phyloP scores from a whole-genome alignment of 371 early-diverging fungal species.

The Apophysomyces ossiformis region DNA sequence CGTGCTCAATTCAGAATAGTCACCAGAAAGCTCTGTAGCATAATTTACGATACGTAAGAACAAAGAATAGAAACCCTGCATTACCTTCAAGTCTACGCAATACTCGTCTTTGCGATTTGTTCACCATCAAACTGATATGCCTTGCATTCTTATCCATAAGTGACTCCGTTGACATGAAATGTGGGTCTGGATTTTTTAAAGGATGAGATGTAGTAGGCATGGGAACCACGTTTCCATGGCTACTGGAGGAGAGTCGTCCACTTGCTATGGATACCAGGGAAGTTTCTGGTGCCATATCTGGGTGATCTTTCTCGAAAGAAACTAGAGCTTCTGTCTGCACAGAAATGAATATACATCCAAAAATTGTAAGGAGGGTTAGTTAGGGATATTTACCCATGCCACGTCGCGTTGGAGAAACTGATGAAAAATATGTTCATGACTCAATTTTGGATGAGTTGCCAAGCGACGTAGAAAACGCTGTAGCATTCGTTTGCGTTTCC shows the following conservation, averaged over 20 bases:
- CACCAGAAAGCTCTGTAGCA: constrained; percentile 55
- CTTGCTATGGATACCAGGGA: background rate
- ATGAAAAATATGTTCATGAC: constrained; percentile 87
- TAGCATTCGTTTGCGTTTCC: constrained; percentile 87
- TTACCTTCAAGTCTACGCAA: constrained; percentile 63
- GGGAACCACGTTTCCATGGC: constrained; percentile 34
- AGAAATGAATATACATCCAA: background rate
- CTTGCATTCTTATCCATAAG: constrained; percentile 66
- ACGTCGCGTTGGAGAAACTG: constrained; percentile 77
- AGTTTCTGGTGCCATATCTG: background rate
- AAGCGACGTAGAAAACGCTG: constrained; percentile 87
- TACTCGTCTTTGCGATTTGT: constrained; percentile 63
- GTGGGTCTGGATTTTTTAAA: constrained; percentile 66
- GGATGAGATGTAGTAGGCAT: constrained; percentile 49
- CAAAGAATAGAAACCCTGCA: background rate
- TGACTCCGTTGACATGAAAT: constrained; percentile 68
- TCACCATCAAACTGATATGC: constrained; percentile 59
- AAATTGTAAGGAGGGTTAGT: background rate
- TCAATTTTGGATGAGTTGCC: constrained; percentile 81
- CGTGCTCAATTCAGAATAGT: constrained; percentile 86
- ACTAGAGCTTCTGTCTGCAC: constrained; percentile 64
- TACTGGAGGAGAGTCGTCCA: constrained; percentile 18
- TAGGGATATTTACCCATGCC: constrained; percentile 51
- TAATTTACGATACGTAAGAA: background rate
- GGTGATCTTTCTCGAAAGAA: constrained; percentile 20